phyloP scores from a whole-genome alignment of 2,329 filamentous ascomycete genomes.

The Coniochaeta pulveracea region DNA sequence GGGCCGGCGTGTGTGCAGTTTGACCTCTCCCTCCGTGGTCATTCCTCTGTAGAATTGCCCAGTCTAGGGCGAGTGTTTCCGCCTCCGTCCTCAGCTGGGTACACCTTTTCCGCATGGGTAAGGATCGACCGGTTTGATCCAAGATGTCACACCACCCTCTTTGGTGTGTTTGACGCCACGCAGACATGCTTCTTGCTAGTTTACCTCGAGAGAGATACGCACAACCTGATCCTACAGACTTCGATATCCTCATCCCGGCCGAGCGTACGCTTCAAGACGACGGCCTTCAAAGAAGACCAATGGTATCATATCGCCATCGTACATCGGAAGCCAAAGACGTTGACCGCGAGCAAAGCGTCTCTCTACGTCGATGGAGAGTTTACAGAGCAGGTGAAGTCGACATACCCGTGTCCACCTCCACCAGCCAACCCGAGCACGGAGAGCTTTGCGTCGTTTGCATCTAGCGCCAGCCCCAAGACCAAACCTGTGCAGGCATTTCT shows the following conservation, averaged over 20 bases:
- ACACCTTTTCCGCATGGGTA: slow-evolving; percentile 85
- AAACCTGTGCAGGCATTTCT: slow-evolving; percentile 82
- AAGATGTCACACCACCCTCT: slow-evolving; percentile 82
- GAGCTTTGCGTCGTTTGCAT: slow-evolving; percentile 60
- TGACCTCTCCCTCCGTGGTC: slow-evolving; percentile 78
- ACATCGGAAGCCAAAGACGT: slow-evolving; percentile 67
- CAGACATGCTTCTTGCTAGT: slow-evolving; percentile 91
- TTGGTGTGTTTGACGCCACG: slow-evolving; percentile 83
- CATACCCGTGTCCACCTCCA: slow-evolving; percentile 71
- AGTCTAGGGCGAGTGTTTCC: slow-evolving; percentile 81
- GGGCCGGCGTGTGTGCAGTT: slow-evolving; percentile 85
- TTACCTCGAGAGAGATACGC: slow-evolving; percentile 88
- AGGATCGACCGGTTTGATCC: slow-evolving; percentile 79
- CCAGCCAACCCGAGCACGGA: slow-evolving; percentile 50
- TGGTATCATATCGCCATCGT: slow-evolving; percentile 95
- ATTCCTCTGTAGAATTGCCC: slow-evolving; percentile 80
- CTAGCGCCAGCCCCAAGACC: slow-evolving; percentile 39
- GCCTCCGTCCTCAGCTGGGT: slow-evolving; percentile 66
- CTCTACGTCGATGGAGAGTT: slow-evolving; percentile 92
- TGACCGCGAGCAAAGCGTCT: slow-evolving; percentile 68
- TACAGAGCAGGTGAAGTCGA: slow-evolving; percentile 79
- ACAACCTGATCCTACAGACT: slow-evolving; percentile 90
- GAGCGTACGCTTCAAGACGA: slow-evolving; percentile 86
- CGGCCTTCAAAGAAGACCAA: slow-evolving; percentile 58
- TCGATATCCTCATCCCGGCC: slow-evolving; percentile 78